phyloP scores from a whole-genome alignment of 225 moss, liverwort and hornwort genomes.

The Polytrichum formosum region DNA sequence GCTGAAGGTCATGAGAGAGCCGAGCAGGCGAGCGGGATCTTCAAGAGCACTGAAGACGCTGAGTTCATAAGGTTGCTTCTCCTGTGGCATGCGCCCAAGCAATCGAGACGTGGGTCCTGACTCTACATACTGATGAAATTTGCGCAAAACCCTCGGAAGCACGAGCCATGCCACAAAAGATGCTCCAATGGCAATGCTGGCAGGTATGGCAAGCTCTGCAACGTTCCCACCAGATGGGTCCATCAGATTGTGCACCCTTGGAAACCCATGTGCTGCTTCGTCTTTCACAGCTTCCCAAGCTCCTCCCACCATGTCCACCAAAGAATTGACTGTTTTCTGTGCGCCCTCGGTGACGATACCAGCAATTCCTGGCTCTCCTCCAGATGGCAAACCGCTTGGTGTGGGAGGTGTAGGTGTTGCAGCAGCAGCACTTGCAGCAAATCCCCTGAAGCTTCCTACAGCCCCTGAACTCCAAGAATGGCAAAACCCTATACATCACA shows the following conservation, averaged over 20 bases:
- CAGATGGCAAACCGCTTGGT: constrained; percentile 10
- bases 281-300: constrained; percentile 29
- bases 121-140: constrained; percentile 48
- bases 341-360: constrained; percentile 22
- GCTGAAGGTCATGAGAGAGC: constrained; percentile 50
- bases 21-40: constrained; percentile 41
- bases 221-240: constrained; percentile 49
- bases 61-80: constrained; percentile 51
- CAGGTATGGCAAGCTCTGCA: constrained; percentile 35
- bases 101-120: constrained; percentile 52
- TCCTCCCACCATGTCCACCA: constrained; percentile 21
- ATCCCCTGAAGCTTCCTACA: background rate
- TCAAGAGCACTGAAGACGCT: constrained; percentile 60
- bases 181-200: constrained; percentile 32
- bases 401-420: constrained; percentile 10
- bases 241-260: constrained; percentile 45
- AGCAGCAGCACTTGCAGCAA: background rate
- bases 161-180: constrained; percentile 55
- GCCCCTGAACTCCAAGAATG: background rate
- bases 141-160: constrained; percentile 50
- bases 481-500: background rate
- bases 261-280: constrained; percentile 38
- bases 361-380: constrained; percentile 11
- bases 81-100: constrained; percentile 45
- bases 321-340: constrained; percentile 23